phyloP scores from a whole-genome alignment of 2,329 filamentous ascomycete species.

The Aspergillus thermomutatus region DNA sequence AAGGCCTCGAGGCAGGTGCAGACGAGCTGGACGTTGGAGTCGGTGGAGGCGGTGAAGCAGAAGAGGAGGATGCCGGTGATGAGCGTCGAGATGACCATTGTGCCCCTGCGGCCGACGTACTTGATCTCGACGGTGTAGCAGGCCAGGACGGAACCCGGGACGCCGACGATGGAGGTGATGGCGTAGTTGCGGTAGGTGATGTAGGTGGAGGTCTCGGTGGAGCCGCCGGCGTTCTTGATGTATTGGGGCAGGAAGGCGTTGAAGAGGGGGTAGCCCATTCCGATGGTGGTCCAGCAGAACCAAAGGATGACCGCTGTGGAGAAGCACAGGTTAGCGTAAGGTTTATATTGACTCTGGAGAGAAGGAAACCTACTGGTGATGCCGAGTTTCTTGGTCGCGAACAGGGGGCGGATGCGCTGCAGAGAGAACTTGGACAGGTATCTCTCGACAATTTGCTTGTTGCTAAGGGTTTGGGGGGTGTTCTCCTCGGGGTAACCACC shows the following conservation, averaged over 20 bases:
- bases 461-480: conserved; percentile 39
- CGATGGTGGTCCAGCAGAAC: conserved; percentile 80
- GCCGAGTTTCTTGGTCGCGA: conserved; percentile 47
- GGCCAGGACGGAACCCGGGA: conserved; percentile 73
- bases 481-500: conserved; percentile 48
- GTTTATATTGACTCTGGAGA: background rate
- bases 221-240: conserved; percentile 57
- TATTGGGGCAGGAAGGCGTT: conserved; percentile 90
- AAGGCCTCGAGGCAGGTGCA: conserved; percentile 55
- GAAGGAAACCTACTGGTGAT: conserved; percentile 43
- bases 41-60: conserved; percentile 51
- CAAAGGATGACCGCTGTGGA: conserved; percentile 60
- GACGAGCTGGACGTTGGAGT: conserved; percentile 49
- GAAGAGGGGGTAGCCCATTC: conserved; percentile 84
- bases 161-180: conserved; percentile 72
- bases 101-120: conserved; percentile 57
- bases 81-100: conserved; percentile 51
- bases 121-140: conserved; percentile 70
- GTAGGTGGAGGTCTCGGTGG: conserved; percentile 34
- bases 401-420: conserved; percentile 64
- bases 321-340: conserved; percentile 40
- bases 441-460: conserved; percentile 51
- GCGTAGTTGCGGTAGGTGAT: conserved; percentile 72
- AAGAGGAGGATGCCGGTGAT: conserved; percentile 54
- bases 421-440: conserved; percentile 65